Base-by-base conservation (phyloP, 768 basidiomycete species). In the Hypholoma fasciculare region DNA sequence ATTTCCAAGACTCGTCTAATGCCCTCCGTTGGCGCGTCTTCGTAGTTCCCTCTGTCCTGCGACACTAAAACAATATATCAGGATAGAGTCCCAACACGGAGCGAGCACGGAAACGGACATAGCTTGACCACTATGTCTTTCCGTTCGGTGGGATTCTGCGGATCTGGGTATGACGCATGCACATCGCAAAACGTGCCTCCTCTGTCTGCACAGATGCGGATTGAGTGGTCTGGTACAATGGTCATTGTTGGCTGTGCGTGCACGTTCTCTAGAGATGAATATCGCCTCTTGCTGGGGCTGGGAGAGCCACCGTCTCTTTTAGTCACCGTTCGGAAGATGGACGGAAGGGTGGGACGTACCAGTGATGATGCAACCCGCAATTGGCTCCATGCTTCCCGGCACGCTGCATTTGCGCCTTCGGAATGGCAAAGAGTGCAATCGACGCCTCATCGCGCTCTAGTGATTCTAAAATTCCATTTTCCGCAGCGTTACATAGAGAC, bases 171-270 rank as follows among this genome's bases (percentile, higher is more conserved):
- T 4, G 91, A 90, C 59, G 92, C 92, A 71, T 93, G 86, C 36
- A 94, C 85, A 69, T 96, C 94, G 66, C 92, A 94, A 73, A 94
- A 96, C 0, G 94, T 97, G 4, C 95, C 95, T 37, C 94, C 94
- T 73, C 93, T 78, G 71, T 95, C 93, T 7, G 90, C 90, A 65
- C 90, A 92, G 61, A 95, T 92, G 53, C 87, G 82, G 57, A 94
- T 88, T 12, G 92, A 94, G 63, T 81, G 82, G 68, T 91, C 86
- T 19, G 89, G 88, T 48, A 92, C 71, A 20, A 74, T 58, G 36
- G 56, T 13, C 20, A 50, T 49, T 23, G 20, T 47, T 43, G 42
- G n/a, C 8, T n/a, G 40, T 34, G 30, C 30, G 30, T 34, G 30
- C 30, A 34, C 30, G 30, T 34, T 34, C 30, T 9, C 30, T 34